These are phyloP conservation scores for Colletotrichum sublineola DNA, from an alignment of 2,329 filamentous ascomycete genomes.

Conservation along the genomic window DNA sequence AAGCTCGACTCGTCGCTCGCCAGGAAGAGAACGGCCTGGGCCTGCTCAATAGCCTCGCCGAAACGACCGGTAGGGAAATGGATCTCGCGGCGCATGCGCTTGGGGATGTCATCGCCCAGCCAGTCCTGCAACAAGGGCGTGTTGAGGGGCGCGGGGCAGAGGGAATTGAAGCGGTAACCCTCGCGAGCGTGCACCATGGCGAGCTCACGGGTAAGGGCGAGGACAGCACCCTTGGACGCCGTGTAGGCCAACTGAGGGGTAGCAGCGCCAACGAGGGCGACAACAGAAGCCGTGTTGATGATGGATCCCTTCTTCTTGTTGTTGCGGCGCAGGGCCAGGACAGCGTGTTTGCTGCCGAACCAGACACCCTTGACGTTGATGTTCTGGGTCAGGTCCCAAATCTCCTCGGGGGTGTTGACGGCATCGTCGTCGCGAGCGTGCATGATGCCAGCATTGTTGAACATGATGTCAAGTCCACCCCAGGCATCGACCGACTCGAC, in stretches of 20 bases:
- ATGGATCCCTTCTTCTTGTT: slow-evolving; percentile 84
- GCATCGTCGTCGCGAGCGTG: slow-evolving; percentile 86
- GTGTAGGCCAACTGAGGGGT: slow-evolving; percentile 95
- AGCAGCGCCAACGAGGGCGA: slow-evolving; percentile 87
- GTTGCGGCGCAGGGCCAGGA: slow-evolving; percentile 83
- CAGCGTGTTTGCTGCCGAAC: slow-evolving; percentile 93
- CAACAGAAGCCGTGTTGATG: slow-evolving; percentile 93
- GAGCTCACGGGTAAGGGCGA: slow-evolving; percentile 90
- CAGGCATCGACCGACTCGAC: slow-evolving; percentile 82
- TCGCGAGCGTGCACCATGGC: slow-evolving; percentile 94
- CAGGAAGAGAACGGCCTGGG: slow-evolving; percentile 88
- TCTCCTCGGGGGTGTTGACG: slow-evolving; percentile 85
- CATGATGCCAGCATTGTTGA: slow-evolving; percentile 99
- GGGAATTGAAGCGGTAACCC: slow-evolving; percentile 87
- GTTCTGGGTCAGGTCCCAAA: slow-evolving; percentile 93
- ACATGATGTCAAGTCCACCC: slow-evolving; percentile 92
- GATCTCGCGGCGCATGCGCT: slow-evolving; percentile 85
- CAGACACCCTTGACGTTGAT: slow-evolving; percentile 99
- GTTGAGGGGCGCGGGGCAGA: slow-evolving; percentile 93
- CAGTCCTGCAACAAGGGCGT: slow-evolving; percentile 93
- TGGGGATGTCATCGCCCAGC: slow-evolving; percentile 87
- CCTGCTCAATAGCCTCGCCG: slow-evolving; percentile 94
- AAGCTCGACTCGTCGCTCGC: slow-evolving; percentile 91
- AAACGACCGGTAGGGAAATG: slow-evolving; percentile 92
- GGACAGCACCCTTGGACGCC: slow-evolving; percentile 91